Conservation (phyloP, 768 basidiomycete genomes). For the Pleurotus citrinopileatus region DNA sequence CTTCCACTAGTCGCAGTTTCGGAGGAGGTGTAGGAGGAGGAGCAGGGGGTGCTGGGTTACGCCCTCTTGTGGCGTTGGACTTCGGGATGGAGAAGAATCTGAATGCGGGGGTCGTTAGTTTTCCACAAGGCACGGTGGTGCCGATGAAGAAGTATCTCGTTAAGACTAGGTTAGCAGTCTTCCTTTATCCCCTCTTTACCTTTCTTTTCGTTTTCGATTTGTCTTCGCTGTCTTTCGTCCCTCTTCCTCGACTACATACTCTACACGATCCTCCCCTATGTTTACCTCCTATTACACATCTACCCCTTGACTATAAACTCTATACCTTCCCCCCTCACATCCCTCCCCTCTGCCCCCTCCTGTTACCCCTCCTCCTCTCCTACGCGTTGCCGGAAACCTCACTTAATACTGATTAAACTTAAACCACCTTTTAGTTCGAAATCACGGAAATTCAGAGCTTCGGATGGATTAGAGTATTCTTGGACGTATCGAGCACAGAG, state of each 20-base stretch:
- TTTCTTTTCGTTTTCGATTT: not conserved
- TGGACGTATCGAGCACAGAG: constrained; percentile 50
- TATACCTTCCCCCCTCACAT: too few species aligned
- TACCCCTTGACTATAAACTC: too few species aligned
- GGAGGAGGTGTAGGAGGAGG: too few species aligned
- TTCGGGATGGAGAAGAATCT: constrained; percentile 49
- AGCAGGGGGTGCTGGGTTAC: not conserved
- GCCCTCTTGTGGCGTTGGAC: constrained; percentile 45
- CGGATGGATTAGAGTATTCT: constrained; percentile 58
- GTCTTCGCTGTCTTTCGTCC: constrained; percentile 6
- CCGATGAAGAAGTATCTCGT: constrained; percentile 54
- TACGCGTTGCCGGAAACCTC: too few species aligned
- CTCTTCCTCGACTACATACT: too few species aligned
- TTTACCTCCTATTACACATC: too few species aligned
- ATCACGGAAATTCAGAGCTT: constrained; percentile 51
- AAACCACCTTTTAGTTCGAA: too few species aligned
- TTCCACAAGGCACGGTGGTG: constrained; percentile 31
- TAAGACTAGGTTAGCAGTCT: constrained; percentile 32
- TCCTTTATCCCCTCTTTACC: not conserved
- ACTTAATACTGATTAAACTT: too few species aligned
- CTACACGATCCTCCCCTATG: not conserved
- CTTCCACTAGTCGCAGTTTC: constrained; percentile 1
- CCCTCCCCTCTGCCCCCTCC: too few species aligned
- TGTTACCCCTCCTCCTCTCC: too few species aligned
- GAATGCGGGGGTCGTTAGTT: constrained; percentile 42